Evolutionary conservation across 1,284 basidiomycete genomes (phyloP).

Genomic region (Cryptococcus sp.): DNA sequence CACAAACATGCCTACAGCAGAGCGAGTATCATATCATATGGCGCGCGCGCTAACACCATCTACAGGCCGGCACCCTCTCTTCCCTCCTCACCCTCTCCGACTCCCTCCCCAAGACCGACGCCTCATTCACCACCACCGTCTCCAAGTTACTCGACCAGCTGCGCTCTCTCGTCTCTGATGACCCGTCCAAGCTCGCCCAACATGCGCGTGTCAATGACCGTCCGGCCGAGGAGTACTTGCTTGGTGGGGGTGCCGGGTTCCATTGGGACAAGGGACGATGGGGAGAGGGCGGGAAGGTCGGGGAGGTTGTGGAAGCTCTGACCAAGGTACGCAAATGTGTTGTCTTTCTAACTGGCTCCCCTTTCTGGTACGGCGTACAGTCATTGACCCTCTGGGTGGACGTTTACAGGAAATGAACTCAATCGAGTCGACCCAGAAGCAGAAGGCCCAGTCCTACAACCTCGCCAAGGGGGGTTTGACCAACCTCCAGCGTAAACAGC

Average conservation of each 20-base stretch:
- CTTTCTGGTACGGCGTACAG: not conserved
- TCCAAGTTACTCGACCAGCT: constrained; percentile 94
- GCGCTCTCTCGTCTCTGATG: constrained; percentile 85
- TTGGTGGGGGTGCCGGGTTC: constrained; percentile 52
- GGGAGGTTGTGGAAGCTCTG: constrained; percentile 64
- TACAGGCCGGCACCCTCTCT: constrained; percentile 89
- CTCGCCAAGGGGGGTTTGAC: constrained; percentile 87
- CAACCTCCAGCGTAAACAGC: constrained; percentile 92
- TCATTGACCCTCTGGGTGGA: not conserved
- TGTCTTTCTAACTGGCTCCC: constrained; percentile 8
- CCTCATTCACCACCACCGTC: constrained; percentile 79
- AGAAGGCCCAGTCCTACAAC: constrained; percentile 88
- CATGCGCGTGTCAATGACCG: constrained; percentile 75
- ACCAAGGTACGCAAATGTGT: constrained; percentile 71
- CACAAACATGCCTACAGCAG: no score
- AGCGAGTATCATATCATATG: not conserved
- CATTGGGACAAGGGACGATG: constrained; percentile 22
- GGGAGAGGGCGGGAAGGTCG: constrained; percentile 17
- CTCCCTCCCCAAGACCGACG: constrained; percentile 85
- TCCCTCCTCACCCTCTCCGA: constrained; percentile 86
- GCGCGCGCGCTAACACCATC: not conserved
- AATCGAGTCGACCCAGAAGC: constrained; percentile 84
- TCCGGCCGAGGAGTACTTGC: constrained; percentile 73
- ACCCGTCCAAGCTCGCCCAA: constrained; percentile 73
- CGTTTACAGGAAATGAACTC: constrained; percentile 73